These are phyloP conservation scores for Beauveria brongniartii DNA, from an alignment of 2,329 filamentous ascomycete genomes.

Conservation along the genomic window DNA sequence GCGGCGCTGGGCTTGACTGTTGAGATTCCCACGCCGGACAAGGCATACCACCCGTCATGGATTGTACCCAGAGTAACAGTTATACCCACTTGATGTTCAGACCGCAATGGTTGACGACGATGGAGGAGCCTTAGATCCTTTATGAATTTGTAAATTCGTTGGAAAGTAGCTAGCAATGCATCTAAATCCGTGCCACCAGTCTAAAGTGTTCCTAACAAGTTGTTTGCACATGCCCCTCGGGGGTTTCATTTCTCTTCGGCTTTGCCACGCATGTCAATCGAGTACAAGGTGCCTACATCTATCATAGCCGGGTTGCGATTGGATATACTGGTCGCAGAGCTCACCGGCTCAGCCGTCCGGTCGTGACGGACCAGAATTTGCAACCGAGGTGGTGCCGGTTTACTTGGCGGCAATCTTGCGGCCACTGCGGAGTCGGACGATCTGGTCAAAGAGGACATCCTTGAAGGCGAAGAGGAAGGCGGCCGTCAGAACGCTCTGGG, in stretches of 20 bases:
- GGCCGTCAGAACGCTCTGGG: conserved; percentile 92
- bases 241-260: background rate
- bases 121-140: too few relatives aligned
- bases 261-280: background rate
- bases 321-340: background rate
- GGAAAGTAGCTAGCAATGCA: background rate
- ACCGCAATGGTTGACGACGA: background rate
- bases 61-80: conserved; percentile 45
- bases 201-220: background rate
- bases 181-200: background rate
- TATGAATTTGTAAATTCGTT: background rate
- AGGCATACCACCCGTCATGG: conserved; percentile 58
- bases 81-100: conserved; percentile 12
- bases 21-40: conserved; percentile 43
- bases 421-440: conserved; percentile 52
- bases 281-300: background rate
- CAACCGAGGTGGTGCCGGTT: background rate
- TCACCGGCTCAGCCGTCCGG: background rate
- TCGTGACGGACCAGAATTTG: background rate
- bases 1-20: conserved; percentile 32
- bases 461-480: conserved; percentile 98
- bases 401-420: conserved; percentile 31
- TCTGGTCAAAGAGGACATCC: conserved; percentile 85
- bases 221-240: background rate
- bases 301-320: background rate